Conservation (phyloP, 495 filamentous ascomycete species). For the Aspergillus heteromorphus region DNA sequence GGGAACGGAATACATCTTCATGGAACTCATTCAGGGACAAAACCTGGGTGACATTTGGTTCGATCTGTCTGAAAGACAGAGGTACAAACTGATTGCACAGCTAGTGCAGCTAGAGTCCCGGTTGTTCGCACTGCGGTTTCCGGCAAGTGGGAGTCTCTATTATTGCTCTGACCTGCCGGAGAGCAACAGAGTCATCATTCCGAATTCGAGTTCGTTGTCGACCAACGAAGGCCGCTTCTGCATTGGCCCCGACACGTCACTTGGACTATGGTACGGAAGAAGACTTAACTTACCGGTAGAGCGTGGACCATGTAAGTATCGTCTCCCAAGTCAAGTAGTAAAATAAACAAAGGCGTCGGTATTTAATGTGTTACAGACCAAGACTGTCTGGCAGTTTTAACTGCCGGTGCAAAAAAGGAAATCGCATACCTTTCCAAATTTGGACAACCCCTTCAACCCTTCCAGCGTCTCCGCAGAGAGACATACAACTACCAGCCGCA, state of each 20-base stretch:
- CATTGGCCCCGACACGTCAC: conserved; percentile 19
- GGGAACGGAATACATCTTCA: conserved; percentile 25
- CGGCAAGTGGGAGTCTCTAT: conserved; percentile 33
- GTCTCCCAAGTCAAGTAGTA: no score
- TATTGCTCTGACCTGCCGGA: conserved; percentile 4
- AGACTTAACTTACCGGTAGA: conserved; percentile 10
- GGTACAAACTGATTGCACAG: conserved; percentile 25
- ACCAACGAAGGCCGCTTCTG: conserved; percentile 5
- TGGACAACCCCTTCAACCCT: conserved; percentile 12
- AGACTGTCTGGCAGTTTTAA: conserved; percentile 8
- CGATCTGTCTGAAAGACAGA: conserved; percentile 19
- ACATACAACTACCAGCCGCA: conserved; percentile 13
- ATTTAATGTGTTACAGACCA: conserved; percentile 1
- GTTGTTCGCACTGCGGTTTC: conserved; percentile 28
- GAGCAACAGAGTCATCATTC: not conserved
- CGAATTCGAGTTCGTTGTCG: not conserved
- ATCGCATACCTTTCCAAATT: conserved; percentile 13
- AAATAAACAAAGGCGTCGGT: not conserved
- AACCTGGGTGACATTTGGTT: conserved; percentile 22
- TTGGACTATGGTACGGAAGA: conserved; percentile 16
- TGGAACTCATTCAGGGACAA: conserved; percentile 21
- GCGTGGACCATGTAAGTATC: conserved; percentile 17
- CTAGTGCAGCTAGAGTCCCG: conserved; percentile 28
- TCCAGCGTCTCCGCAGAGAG: conserved; percentile 18
- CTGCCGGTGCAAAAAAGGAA: conserved; percentile 14